Evolutionary conservation across 2,329 filamentous ascomycete species (phyloP).

Genomic region (Xylariomycetidae sp.): DNA sequence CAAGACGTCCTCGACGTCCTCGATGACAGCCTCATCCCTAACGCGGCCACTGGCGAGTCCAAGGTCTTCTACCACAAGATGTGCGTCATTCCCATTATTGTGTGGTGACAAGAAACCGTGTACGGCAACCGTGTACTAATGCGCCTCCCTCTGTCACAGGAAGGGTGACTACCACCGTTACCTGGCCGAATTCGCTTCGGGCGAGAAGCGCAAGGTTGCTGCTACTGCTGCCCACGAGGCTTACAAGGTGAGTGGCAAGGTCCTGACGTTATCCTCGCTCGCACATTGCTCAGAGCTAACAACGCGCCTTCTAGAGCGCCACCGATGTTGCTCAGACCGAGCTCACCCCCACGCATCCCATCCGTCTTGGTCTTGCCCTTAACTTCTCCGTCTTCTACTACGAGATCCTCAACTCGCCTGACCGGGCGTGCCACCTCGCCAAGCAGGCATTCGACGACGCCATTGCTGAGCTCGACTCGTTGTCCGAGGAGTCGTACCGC

Average conservation of each 20-base stretch:
- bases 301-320: slow-evolving; percentile 61
- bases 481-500: slow-evolving; percentile 97
- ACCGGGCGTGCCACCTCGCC: slow-evolving; percentile 94
- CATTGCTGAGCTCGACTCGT: slow-evolving; percentile 95
- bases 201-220: slow-evolving; percentile 86
- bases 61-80: slow-evolving; percentile 99
- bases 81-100: too few relatives aligned
- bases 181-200: slow-evolving; percentile 86
- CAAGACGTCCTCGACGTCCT: slow-evolving; percentile 95
- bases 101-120: too few relatives aligned
- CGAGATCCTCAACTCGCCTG: slow-evolving; percentile 97
- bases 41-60: slow-evolving; percentile 93
- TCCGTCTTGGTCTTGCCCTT: slow-evolving; percentile 92
- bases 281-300: slow-evolving; percentile 3
- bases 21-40: slow-evolving; percentile 88
- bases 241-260: slow-evolving; percentile 71
- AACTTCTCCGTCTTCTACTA: slow-evolving; percentile 99
- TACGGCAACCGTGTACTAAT: too few relatives aligned
- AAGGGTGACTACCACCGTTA: slow-evolving; percentile 98
- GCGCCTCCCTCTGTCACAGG: slow-evolving; percentile 43
- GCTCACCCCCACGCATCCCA: slow-evolving; percentile 94
- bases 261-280: neutral
- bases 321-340: slow-evolving; percentile 98
- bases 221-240: slow-evolving; percentile 86
- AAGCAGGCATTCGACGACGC: slow-evolving; percentile 99